A percentile compares a stretch with the other conserved stretches of the same genome.
Conservation (phyloP, 306 rosid genomes). For the Begonia fuchsioides region DNA sequence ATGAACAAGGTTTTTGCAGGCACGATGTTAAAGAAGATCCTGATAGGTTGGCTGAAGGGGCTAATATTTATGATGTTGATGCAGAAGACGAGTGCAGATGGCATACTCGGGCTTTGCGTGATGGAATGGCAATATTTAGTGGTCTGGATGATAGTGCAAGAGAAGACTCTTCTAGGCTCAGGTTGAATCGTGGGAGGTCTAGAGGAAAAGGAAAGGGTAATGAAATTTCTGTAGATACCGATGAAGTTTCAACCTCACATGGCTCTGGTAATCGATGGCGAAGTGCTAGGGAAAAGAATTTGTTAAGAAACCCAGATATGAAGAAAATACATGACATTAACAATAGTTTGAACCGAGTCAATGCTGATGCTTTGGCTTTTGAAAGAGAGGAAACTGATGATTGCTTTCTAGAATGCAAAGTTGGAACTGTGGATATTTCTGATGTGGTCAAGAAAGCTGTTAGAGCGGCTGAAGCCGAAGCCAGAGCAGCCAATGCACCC, state of each 20-base stretch:
- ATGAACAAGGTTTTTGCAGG: constrained; percentile 43
- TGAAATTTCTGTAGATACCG: constrained; percentile 63
- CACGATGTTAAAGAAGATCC: constrained; percentile 40
- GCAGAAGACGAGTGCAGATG: constrained; percentile 53
- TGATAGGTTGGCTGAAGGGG: constrained; percentile 37
- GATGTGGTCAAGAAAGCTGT: constrained; percentile 83
- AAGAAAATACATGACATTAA: constrained; percentile 46
- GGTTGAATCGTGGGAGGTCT: constrained; percentile 52
- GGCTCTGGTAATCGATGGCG: constrained; percentile 69
- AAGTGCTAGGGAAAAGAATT: constrained; percentile 44
- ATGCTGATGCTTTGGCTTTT: constrained; percentile 25
- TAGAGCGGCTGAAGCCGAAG: constrained; percentile 85
- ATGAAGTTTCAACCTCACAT: constrained; percentile 47
- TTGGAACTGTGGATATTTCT: constrained; percentile 69
- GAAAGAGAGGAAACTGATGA: constrained; percentile 81
- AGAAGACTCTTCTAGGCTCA: constrained; percentile 73
- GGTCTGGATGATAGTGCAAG: constrained; percentile 62
- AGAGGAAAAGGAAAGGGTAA: constrained; percentile 65
- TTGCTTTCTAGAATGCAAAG: constrained; percentile 61
- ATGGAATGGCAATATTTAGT: constrained; percentile 50
- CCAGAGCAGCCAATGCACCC: constrained; percentile 86
- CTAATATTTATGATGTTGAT: constrained; percentile 27
- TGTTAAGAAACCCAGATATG: constrained; percentile 32
- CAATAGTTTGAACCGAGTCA: constrained; percentile 25
- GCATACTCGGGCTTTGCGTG: constrained; percentile 43